Evolutionary conservation across 2,329 filamentous ascomycete species (phyloP).

Genomic region (Hymenoscyphus fructigenus): DNA sequence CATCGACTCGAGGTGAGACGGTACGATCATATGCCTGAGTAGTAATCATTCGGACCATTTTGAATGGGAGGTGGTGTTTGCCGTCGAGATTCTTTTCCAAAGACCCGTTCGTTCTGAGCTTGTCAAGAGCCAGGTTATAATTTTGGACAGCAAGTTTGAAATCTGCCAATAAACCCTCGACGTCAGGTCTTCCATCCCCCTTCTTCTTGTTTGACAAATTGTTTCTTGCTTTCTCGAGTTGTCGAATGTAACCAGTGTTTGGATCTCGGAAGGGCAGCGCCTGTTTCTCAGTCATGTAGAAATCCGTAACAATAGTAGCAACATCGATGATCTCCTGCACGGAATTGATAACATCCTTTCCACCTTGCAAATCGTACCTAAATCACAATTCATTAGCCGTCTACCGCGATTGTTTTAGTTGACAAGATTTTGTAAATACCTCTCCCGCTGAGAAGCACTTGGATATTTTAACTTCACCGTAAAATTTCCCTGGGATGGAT

Average conservation of each 20-base stretch:
- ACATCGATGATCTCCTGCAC: constrained; percentile 71
- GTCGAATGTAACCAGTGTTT: constrained; percentile 70
- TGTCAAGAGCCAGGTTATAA: constrained; percentile 72
- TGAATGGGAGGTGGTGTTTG: constrained; percentile 67
- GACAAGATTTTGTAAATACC: constrained; percentile 42
- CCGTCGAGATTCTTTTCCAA: constrained; percentile 70
- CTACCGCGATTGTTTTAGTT: neutral
- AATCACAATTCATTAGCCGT: constrained; percentile 1
- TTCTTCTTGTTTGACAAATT: constrained; percentile 44
- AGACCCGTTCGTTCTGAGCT: constrained; percentile 66
- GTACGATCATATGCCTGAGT: constrained; percentile 89
- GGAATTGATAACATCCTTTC: constrained; percentile 76
- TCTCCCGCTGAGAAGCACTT: constrained; percentile 67
- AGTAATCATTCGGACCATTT: constrained; percentile 76
- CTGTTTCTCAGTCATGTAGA: constrained; percentile 74
- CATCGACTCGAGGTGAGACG: constrained; percentile 84
- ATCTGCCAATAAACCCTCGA: constrained; percentile 46
- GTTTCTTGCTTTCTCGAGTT: constrained; percentile 65
- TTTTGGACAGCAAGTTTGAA: constrained; percentile 72
- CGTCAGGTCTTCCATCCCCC: constrained; percentile 52
- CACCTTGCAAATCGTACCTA: constrained; percentile 73
- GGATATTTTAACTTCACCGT: constrained; percentile 80
- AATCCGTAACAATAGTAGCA: constrained; percentile 67
- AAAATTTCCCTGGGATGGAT: constrained; percentile 48
- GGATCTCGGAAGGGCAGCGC: constrained; percentile 68